Evolutionary conservation across 306 rosid genomes (phyloP).

Genomic region (Herpetospermum pedunculosum): DNA sequence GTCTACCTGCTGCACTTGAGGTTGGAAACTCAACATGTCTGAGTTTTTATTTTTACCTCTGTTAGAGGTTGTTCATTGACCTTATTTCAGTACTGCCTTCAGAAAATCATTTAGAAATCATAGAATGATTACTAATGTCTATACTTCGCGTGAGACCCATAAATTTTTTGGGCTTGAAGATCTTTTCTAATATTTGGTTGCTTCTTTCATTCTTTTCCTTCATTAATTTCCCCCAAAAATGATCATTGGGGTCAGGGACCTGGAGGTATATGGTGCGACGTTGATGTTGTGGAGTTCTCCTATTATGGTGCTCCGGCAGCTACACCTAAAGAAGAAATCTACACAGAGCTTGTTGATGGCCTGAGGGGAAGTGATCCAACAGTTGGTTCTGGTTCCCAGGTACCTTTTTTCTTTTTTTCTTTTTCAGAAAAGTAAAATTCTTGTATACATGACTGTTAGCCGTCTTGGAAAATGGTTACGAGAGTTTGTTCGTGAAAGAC

Average conservation of each 20-base stretch:
- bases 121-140: background rate
- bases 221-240: background rate
- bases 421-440: background rate
- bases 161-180: background rate
- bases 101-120: background rate
- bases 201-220: background rate
- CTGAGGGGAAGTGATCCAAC: conserved; percentile 80
- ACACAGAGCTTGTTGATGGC: conserved; percentile 88
- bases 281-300: conserved; percentile 96
- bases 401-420: conserved; percentile 11
- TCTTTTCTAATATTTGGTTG: conserved; percentile 3
- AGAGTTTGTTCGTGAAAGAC: background rate
- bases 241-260: conserved; percentile 61
- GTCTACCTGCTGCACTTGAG: conserved; percentile 98
- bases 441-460: background rate
- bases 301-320: conserved; percentile 90
- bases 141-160: background rate
- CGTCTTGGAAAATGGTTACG: background rate
- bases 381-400: conserved; percentile 98
- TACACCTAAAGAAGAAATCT: conserved; percentile 84
- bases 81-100: background rate
- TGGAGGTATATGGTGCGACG: conserved; percentile 99
- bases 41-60: conserved; percentile 9
- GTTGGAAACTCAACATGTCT: conserved; percentile 48
- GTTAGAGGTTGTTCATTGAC: background rate